Base-by-base conservation (phyloP, 148 eudicot species). In the Nepenthes gracilis region DNA sequence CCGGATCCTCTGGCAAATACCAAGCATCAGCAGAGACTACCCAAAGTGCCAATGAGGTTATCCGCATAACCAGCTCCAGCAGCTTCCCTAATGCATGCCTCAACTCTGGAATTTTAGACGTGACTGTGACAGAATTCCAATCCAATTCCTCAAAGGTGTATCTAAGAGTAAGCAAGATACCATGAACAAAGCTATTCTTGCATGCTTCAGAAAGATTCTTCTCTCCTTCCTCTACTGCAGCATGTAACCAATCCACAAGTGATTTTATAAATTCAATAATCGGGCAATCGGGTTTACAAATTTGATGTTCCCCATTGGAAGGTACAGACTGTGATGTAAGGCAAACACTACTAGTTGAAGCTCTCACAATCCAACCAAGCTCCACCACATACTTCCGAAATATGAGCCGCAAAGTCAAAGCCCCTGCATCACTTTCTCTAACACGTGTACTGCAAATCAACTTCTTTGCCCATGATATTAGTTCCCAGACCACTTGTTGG, bases 401-500 rank as follows among this genome's bases (percentile, higher is more conserved):
- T 47, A 93, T 69, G 54, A 93, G 96, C 49, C 96, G 79, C 56
- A 93, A 63, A 54, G 85, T 80, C 63, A 93, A 77, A 76, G 99
- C 91, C 72, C 99, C 99, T 47, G 99, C 99, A 77, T 93, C 99
- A 70, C 96, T 86, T 84, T 93, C 99, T 75, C 99, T 80, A 53
- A 93, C 99, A 68, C 99, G 96, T 58, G 99, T 96, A 77, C 99
- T 93, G 72, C 84, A 82, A 63, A 86, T 86, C 61, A 93, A 82
- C 61, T 76, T 74, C 72, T 89, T 88, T 35, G 96, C 95, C 99
- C 99, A 93, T 12, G 65, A 62, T 60, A 86, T 78, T 57, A 88
- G 75, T 67, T 81, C 68, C 55, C 68, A 72, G 65, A 86, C 87
- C 80, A 61, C 71, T 60, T 69, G 67, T 54, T 79, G 83, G 60